These are phyloP conservation scores for Colletotrichum nymphaeae DNA, from an alignment of 2,329 filamentous ascomycete species.

Conservation along the genomic window DNA sequence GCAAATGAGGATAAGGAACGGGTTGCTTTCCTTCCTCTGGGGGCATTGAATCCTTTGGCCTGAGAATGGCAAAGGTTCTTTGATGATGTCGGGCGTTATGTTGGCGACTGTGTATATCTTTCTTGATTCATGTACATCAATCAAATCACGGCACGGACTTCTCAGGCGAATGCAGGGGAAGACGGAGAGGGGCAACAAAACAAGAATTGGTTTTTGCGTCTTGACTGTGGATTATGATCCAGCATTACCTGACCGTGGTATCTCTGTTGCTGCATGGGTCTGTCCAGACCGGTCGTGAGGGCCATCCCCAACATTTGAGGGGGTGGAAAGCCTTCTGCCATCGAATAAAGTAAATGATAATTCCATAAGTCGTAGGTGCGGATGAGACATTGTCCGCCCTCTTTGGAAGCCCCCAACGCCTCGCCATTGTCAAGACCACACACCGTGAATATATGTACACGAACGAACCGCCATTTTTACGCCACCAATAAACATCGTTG, in stretches of 20 bases:
- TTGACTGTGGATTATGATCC: constrained; percentile 31
- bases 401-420: constrained; percentile 24
- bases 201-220: constrained; percentile 15
- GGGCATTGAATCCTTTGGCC: neutral
- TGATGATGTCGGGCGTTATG: neutral
- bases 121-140: constrained; percentile 5
- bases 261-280: constrained; percentile 16
- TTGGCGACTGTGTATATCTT: neutral
- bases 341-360: constrained; percentile 25
- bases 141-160: neutral
- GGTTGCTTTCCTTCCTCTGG: neutral
- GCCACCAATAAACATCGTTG: constrained; percentile 13
- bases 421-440: constrained; percentile 20
- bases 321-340: neutral
- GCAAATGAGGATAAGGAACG: neutral
- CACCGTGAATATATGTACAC: constrained; percentile 13
- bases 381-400: neutral
- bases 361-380: constrained; percentile 22
- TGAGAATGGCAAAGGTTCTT: neutral
- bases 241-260: constrained; percentile 15
- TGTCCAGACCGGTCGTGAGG: constrained; percentile 9
- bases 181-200: neutral
- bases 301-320: neutral
- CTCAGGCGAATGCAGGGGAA: neutral
- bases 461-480: constrained; percentile 8